Percentiles rank a stretch among this genome's conserved stretches.
These are phyloP conservation scores for Solanum neorickii DNA, from an alignment of 257 asterid genomes.

Conservation along the genomic window DNA sequence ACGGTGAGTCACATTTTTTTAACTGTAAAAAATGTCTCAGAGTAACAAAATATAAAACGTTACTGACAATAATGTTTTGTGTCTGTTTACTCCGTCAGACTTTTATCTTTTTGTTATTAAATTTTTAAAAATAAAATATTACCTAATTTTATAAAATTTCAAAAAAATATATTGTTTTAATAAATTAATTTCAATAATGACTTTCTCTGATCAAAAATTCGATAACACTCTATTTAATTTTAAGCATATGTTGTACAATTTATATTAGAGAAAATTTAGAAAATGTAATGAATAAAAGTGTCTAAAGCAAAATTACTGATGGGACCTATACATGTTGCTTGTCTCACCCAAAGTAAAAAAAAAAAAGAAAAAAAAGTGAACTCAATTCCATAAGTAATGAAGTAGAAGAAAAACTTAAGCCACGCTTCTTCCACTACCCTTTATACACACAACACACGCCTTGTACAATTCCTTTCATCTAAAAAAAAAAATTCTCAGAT, in stretches of 20 bases:
- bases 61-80: no score
- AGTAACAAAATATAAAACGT: no score
- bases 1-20: no score
- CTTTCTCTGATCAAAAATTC: no score
- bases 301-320: not conserved
- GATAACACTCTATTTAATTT: not conserved
- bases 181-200: no score
- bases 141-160: no score
- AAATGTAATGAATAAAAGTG: not conserved
- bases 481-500: not conserved
- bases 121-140: no score
- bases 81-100: no score
- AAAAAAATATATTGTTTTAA: no score
- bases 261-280: not conserved
- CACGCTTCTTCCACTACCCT: not conserved
- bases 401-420: not conserved
- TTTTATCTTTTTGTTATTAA: no score
- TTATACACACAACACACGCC: not conserved
- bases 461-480: not conserved
- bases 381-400: not conserved
- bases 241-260: no score
- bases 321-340: not conserved
- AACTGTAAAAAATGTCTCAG: no score
- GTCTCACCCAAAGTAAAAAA: not conserved
- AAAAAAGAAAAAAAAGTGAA: not conserved